These are phyloP conservation scores for Fagus sylvatica DNA, from an alignment of 306 rosid species.

Conservation along the genomic window DNA sequence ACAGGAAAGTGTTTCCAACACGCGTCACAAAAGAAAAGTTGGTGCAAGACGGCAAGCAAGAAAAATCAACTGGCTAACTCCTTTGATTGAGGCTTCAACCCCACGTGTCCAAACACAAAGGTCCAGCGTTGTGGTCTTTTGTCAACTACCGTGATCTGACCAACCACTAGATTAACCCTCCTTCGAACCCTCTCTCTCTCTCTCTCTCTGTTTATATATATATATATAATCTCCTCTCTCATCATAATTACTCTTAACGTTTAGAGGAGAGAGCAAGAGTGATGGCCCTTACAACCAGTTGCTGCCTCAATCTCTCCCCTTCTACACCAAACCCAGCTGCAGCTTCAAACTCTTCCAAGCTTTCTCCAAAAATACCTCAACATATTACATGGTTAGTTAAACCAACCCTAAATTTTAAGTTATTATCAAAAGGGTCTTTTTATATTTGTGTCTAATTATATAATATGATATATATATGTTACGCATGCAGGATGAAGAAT, in stretches of 20 bases:
- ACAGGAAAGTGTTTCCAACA: conserved; percentile 21
- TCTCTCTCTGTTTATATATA: too few relatives aligned
- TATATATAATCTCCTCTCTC: background rate
- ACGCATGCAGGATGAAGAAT: background rate
- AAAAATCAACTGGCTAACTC: conserved; percentile 14
- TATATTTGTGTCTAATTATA: too few relatives aligned
- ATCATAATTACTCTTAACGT: background rate
- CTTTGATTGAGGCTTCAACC: conserved; percentile 8
- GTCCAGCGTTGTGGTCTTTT: background rate
- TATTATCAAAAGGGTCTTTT: background rate
- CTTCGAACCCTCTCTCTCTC: too few relatives aligned
- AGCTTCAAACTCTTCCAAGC: conserved; percentile 21
- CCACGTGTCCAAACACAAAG: conserved; percentile 31
- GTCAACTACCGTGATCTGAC: conserved; percentile 11
- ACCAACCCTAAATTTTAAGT: background rate
- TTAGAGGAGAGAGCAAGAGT: background rate
- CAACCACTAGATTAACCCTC: background rate
- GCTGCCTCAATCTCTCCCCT: conserved; percentile 49
- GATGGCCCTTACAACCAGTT: conserved; percentile 41
- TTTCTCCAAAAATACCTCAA: conserved; percentile 43
- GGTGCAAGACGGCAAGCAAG: conserved; percentile 35
- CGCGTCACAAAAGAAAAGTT: conserved; percentile 8
- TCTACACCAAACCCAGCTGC: conserved; percentile 22
- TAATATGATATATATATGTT: too few relatives aligned
- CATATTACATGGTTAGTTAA: conserved; percentile 35